Evolutionary conservation across 1,284 basidiomycete species (phyloP), one percentile per base, ranked within the genome.

Genomic region (Phellopilus nigrolimitatus): DNA sequence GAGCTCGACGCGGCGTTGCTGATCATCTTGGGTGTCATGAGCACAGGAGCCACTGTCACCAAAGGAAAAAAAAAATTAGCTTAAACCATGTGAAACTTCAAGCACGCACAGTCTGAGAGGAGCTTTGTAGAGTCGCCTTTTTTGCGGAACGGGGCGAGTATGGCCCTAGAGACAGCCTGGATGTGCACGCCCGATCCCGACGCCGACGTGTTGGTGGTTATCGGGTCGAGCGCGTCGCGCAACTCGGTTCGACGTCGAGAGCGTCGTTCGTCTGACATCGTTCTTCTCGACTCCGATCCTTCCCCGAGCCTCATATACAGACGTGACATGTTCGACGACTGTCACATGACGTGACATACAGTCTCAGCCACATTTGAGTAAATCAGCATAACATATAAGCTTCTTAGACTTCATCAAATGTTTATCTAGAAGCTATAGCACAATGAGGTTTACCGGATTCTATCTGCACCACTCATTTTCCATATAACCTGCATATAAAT

Each of bases 21-120:
- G 50, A 91, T 77, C 76, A 91, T 85, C 56, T 81, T 75, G 19
- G 90, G 88, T 3, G 91, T 91, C 91, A 95, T 92, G 61, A 95
- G 85, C 54, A 84, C 82, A 9, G 91, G 91, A 3, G 91, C 90
- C 62, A 95, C 91, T 95, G 64, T 9, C n/a, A 22, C 7, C 4
- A 21, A 8, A n/a, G n/a, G 12, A 22, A 8, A 39, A n/a, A n/a
- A n/a, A n/a, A 49, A 49, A 49, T 50, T 49, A 24, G 39, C n/a
- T n/a, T 37, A 8, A 12, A 22, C 17, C 24, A 3, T 12, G 25
- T 27, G 46, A 41, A 42, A 53, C 31, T 31, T 25, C 12, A 34
- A 43, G 46, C 19, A 71, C 85, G 61, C 68, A 90, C 87, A 71
- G 64, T 88, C 84, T 47, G 84, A 74, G 13, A 90, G 68, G 47